A percentile compares a stretch with the other conserved stretches of the same genome.
phyloP scores from a whole-genome alignment of 2,329 filamentous ascomycete genomes.

The Penicillium sp. region DNA sequence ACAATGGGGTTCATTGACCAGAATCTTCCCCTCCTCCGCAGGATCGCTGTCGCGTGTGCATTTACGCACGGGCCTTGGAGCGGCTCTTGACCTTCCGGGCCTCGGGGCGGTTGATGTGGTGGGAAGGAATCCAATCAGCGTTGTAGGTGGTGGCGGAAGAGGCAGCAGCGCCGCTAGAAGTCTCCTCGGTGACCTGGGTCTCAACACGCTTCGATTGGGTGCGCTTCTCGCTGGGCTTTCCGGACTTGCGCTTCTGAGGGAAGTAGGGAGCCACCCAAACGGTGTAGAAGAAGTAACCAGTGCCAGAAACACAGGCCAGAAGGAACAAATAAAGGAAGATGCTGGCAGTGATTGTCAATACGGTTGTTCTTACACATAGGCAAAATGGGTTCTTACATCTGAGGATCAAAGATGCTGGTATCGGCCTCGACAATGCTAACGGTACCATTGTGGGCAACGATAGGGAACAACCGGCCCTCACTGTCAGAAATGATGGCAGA shows the following conservation, averaged over 20 bases:
- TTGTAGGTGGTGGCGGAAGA: slow-evolving; percentile 76
- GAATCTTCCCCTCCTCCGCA: slow-evolving; percentile 4
- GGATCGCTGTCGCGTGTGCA: slow-evolving; percentile 2
- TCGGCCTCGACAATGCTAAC: slow-evolving; percentile 87
- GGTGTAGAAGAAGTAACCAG: slow-evolving; percentile 94
- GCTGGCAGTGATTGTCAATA: slow-evolving; percentile 49
- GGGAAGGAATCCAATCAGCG: slow-evolving; percentile 87
- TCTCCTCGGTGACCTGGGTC: slow-evolving; percentile 61
- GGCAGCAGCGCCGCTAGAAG: slow-evolving; percentile 66
- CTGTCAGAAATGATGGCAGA: slow-evolving; percentile 69
- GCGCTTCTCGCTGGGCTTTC: slow-evolving; percentile 26
- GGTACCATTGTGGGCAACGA: slow-evolving; percentile 76
- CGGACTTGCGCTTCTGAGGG: slow-evolving; percentile 64
- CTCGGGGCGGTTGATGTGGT: slow-evolving; percentile 83
- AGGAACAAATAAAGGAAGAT: slow-evolving; percentile 98
- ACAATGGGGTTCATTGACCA: slow-evolving; percentile 7
- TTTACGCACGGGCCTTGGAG: slow-evolving; percentile 39
- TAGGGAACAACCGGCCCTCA: slow-evolving; percentile 69
- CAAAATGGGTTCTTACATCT: slow-evolving; percentile 67
- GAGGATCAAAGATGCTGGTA: slow-evolving; percentile 87
- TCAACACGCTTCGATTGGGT: slow-evolving; percentile 65
- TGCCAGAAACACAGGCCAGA: slow-evolving; percentile 71
- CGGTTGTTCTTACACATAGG: slow-evolving; percentile 10
- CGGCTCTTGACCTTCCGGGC: slow-evolving; percentile 60
- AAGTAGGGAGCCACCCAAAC: slow-evolving; percentile 97